Evolutionary conservation across 2,329 filamentous ascomycete species (phyloP).

Genomic region (Sporothrix inflata): DNA sequence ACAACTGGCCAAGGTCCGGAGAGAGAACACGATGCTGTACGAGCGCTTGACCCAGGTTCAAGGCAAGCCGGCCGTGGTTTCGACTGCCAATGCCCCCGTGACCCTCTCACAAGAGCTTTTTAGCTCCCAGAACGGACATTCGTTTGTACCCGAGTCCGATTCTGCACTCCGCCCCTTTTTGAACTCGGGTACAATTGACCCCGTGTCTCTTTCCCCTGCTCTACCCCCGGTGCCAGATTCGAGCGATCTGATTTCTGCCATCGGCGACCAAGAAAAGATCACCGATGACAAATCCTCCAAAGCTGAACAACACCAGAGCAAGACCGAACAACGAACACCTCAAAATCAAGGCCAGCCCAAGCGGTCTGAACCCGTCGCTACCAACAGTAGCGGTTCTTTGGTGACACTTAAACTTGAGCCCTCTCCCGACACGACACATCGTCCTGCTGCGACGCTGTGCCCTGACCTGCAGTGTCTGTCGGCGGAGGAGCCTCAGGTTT

Average conservation of each 20-base stretch:
- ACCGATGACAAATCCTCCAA: background rate
- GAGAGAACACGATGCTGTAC: constrained; percentile 52
- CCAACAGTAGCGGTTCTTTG: constrained; percentile 35
- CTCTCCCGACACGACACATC: constrained; percentile 96
- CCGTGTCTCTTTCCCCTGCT: constrained; percentile 63
- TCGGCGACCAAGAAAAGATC: constrained; percentile 19
- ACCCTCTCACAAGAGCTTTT: constrained; percentile 65
- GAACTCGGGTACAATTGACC: constrained; percentile 58
- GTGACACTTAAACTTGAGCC: constrained; percentile 41
- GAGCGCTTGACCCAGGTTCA: constrained; percentile 56
- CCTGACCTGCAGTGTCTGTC: constrained; percentile 99
- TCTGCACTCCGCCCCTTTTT: constrained; percentile 50
- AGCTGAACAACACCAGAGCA: background rate
- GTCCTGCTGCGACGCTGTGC: constrained; percentile 99
- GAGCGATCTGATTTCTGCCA: constrained; percentile 35
- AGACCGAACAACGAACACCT: background rate
- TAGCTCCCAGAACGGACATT: constrained; percentile 49
- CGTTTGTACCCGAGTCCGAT: constrained; percentile 38
- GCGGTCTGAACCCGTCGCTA: background rate
- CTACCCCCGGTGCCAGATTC: constrained; percentile 56
- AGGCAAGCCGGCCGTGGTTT: constrained; percentile 49
- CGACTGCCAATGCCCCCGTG: constrained; percentile 49
- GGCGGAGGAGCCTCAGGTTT: constrained; percentile 61
- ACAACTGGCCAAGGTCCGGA: constrained; percentile 48
- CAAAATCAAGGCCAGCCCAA: background rate